Evolutionary conservation across 2,329 filamentous ascomycete genomes (phyloP).

Genomic region (Cucurbitaria berberidis): DNA sequence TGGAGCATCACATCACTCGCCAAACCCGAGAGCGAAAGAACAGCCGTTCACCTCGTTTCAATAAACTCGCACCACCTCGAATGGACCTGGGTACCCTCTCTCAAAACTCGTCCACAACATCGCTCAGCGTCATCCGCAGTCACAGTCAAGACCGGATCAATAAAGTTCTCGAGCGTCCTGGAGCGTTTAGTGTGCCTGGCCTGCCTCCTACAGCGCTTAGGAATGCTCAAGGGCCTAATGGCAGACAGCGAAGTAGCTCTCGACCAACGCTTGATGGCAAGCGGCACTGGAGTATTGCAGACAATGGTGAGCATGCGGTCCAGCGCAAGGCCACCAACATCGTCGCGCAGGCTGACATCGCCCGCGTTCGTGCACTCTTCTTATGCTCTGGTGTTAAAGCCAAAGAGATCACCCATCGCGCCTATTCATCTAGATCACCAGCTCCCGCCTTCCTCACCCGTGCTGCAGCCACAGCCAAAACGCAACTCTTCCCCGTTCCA

Average conservation of each 20-base stretch:
- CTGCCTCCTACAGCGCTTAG: conserved; percentile 41
- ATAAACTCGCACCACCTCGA: conserved; percentile 56
- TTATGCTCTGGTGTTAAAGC: conserved; percentile 90
- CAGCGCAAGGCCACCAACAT: conserved; percentile 35
- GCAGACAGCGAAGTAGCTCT: conserved; percentile 33
- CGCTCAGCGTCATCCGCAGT: conserved; percentile 30
- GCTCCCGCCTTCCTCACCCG: conserved; percentile 45
- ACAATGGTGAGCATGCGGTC: conserved; percentile 47
- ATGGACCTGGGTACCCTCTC: conserved; percentile 53
- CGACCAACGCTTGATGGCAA: conserved; percentile 50
- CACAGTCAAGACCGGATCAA: conserved; percentile 37
- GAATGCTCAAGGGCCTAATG: conserved; percentile 13
- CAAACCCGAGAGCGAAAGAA: conserved; percentile 47
- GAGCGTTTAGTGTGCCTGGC: conserved; percentile 33
- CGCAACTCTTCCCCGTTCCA: conserved; percentile 53
- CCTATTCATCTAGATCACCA: conserved; percentile 54
- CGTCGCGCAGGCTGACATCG: conserved; percentile 71
- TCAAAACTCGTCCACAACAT: conserved; percentile 24
- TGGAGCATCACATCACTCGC: conserved; percentile 50
- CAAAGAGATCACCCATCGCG: conserved; percentile 74
- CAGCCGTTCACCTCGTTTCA: conserved; percentile 52
- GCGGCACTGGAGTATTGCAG: conserved; percentile 66
- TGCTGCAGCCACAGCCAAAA: conserved; percentile 53
- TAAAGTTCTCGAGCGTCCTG: conserved; percentile 40
- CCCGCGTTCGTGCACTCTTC: conserved; percentile 76